phyloP scores from a whole-genome alignment of 1,284 basidiomycete genomes.

The Cryptococcus sp. region DNA sequence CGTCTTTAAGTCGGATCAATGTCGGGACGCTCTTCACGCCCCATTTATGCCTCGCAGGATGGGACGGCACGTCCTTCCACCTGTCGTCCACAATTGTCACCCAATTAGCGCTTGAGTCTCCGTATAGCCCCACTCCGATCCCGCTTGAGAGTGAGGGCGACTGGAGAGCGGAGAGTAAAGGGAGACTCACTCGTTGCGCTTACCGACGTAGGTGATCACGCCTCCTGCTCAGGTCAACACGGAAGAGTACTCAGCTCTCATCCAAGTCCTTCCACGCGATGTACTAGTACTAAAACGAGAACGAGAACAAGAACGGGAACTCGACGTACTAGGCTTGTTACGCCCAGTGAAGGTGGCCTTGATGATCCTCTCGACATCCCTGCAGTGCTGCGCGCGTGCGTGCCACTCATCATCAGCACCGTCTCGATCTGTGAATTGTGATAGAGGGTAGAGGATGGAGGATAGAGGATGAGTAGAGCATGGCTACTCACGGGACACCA shows the following conservation, averaged over 20 bases:
- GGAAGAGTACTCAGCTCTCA: background rate
- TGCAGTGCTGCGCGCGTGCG: slow-evolving; percentile 16
- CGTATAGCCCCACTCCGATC: background rate
- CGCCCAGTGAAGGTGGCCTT: slow-evolving; percentile 15
- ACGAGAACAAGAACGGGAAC: too few species aligned
- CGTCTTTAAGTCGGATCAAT: slow-evolving; percentile 18
- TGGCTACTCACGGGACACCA: slow-evolving; percentile 21
- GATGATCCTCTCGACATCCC: slow-evolving; percentile 22
- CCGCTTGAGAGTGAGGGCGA: background rate
- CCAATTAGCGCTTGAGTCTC: background rate
- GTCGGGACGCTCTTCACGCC: slow-evolving; percentile 20
- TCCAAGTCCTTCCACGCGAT: too few species aligned
- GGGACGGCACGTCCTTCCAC: slow-evolving; percentile 21
- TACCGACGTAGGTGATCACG: slow-evolving; percentile 21
- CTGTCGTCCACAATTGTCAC: slow-evolving; percentile 1
- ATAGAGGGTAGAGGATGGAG: background rate
- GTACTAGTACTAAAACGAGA: background rate
- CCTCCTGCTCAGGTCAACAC: slow-evolving; percentile 6
- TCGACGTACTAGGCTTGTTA: slow-evolving; percentile 19
- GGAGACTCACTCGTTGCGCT: slow-evolving; percentile 15
- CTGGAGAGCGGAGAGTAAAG: background rate
- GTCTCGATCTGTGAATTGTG: background rate
- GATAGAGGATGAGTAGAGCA: too few species aligned
- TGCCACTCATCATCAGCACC: background rate
- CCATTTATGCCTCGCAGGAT: slow-evolving; percentile 19